These are phyloP conservation scores for Hura crepitans DNA, from an alignment of 441 rosid genomes.

Conservation along the genomic window DNA sequence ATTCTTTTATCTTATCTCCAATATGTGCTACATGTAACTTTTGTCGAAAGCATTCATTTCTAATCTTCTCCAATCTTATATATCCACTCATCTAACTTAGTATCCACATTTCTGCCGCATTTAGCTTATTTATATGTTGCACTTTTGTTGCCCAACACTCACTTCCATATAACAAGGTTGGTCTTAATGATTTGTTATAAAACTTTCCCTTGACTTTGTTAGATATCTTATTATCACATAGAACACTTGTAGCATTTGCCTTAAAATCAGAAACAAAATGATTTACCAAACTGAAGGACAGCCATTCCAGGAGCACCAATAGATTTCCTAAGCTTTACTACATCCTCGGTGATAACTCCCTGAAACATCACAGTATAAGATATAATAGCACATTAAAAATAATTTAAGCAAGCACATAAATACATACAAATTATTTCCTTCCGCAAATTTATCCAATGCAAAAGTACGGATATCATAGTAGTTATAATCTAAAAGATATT, in stretches of 20 bases:
- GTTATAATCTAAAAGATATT: background rate
- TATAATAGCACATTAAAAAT: background rate
- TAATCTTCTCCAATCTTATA: too few relatives aligned
- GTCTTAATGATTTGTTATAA: too few relatives aligned
- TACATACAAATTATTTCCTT: background rate
- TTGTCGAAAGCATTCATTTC: too few relatives aligned
- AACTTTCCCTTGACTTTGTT: too few relatives aligned
- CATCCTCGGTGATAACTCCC: conserved; percentile 98
- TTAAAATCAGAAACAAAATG: conserved; percentile 11
- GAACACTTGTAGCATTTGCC: conserved; percentile 3
- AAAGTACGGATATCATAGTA: background rate
- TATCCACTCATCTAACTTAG: too few relatives aligned
- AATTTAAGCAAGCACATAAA: conserved; percentile 1
- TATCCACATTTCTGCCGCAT: too few relatives aligned
- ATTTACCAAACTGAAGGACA: conserved; percentile 92
- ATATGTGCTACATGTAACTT: too few relatives aligned
- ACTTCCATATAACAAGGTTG: too few relatives aligned
- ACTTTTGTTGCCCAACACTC: too few relatives aligned
- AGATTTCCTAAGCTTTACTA: conserved; percentile 70
- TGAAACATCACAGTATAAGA: conserved; percentile 25
- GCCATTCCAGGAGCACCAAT: conserved; percentile 97
- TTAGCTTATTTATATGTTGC: too few relatives aligned
- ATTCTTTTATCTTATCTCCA: too few relatives aligned
- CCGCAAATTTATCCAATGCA: background rate
- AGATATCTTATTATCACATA: too few relatives aligned